These are phyloP conservation scores for Pseudogymnoascus sp. DNA, from an alignment of 2,329 filamentous ascomycete genomes.

Conservation along the genomic window DNA sequence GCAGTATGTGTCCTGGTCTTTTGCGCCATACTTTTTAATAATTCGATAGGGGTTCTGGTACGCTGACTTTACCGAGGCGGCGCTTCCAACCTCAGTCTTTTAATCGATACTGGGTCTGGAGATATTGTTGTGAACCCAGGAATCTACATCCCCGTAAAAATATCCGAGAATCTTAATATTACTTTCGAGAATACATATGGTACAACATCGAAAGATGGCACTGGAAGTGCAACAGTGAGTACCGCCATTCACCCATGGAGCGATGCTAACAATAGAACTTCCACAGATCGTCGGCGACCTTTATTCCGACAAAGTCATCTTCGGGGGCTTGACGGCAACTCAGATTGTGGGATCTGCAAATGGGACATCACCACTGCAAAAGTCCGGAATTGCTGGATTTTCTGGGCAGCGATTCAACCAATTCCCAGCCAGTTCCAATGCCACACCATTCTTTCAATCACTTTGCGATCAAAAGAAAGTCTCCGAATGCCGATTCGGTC, in stretches of 20 bases:
- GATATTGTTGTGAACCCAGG: slow-evolving; percentile 17
- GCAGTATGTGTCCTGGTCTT: neutral
- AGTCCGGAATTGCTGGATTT: neutral
- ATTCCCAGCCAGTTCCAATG: neutral
- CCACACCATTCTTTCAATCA: neutral
- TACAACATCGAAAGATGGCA: neutral
- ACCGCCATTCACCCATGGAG: neutral
- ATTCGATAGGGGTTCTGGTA: slow-evolving; percentile 14
- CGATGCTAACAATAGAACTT: neutral
- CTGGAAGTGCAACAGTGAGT: neutral
- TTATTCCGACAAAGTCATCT: neutral
- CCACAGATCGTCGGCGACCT: neutral
- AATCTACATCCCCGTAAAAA: slow-evolving; percentile 1
- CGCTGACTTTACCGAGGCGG: slow-evolving; percentile 13
- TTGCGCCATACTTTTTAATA: neutral
- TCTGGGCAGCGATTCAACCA: neutral
- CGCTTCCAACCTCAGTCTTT: neutral
- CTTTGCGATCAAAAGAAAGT: neutral
- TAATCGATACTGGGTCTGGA: slow-evolving; percentile 15
- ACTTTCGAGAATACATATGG: neutral
- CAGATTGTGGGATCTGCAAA: neutral
- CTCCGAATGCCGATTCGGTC: neutral
- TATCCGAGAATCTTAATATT: neutral
- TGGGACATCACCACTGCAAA: neutral
- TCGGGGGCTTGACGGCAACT: neutral